Percentiles rank a stretch among this genome's conserved stretches.
These are phyloP conservation scores for Hanseniaspora valbyensis DNA, from an alignment of 805 yeast genomes.

Conservation along the genomic window DNA sequence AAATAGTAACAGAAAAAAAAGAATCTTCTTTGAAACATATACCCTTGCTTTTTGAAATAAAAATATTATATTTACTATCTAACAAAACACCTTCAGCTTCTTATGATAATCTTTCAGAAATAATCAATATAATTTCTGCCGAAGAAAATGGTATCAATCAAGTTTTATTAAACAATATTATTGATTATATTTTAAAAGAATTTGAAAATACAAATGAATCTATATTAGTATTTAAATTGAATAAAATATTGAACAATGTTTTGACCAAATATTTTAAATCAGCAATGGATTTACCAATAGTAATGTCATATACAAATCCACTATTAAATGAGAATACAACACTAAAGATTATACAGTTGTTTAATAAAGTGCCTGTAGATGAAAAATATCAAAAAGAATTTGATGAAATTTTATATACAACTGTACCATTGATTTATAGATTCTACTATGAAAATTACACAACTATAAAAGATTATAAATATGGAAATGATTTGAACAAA, in stretches of 20 bases:
- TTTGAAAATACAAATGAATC: not conserved
- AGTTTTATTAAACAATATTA: not conserved
- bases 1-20: not conserved
- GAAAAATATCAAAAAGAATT: not conserved
- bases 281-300: not conserved
- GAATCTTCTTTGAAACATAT: not conserved
- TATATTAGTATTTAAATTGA: not conserved
- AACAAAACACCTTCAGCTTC: not conserved
- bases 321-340: not conserved
- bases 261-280: not conserved
- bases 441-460: constrained; percentile 11
- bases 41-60: not conserved
- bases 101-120: not conserved
- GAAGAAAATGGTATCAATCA: not conserved
- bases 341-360: not conserved
- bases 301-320: not conserved
- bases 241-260: not conserved
- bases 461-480: not conserved
- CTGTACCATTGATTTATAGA: constrained; percentile 8
- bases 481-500: not conserved
- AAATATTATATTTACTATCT: not conserved
- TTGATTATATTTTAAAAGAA: not conserved
- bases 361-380: not conserved
- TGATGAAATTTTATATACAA: not conserved
- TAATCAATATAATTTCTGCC: not conserved